These are phyloP conservation scores for Fraxinus sp. DNA, from an alignment of 305 asterid species.

Conservation along the genomic window DNA sequence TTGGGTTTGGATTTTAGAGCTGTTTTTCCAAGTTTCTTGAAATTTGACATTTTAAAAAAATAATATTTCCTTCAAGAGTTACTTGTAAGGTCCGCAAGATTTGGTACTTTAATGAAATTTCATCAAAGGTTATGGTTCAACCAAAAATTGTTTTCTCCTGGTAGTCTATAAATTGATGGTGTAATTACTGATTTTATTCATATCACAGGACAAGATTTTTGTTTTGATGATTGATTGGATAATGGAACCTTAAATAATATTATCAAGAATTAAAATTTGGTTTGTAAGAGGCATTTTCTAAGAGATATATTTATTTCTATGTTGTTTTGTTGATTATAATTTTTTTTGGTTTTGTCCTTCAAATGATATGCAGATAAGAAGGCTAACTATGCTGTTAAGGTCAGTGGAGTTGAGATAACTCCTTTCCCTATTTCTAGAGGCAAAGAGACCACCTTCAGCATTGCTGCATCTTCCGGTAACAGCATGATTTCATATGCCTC, in stretches of 20 bases:
- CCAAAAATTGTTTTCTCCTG: not conserved
- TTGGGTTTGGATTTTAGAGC: not conserved
- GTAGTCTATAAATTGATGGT: not conserved
- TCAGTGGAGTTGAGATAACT: slow-evolving; percentile 54
- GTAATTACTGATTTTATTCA: not conserved
- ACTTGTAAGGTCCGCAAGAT: not conserved
- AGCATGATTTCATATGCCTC: not conserved
- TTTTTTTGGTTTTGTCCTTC: not conserved
- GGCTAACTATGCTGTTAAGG: slow-evolving; percentile 57
- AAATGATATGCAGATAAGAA: slow-evolving; percentile 49
- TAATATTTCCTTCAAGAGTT: not conserved
- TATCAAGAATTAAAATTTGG: not conserved
- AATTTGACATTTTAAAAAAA: not conserved
- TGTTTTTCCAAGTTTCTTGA: not conserved
- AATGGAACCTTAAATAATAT: not conserved
- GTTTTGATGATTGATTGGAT: not conserved
- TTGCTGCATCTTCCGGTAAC: slow-evolving; percentile 68
- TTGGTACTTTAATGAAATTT: not conserved
- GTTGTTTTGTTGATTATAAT: not conserved
- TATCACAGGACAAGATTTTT: not conserved
- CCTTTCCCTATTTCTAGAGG: slow-evolving; percentile 69
- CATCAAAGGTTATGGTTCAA: not conserved
- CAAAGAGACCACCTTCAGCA: slow-evolving; percentile 55
- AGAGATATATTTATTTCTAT: not conserved
- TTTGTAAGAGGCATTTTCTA: not conserved